Conservation (phyloP, 805 yeast genomes). For the Torulaspora gathmanii region DNA sequence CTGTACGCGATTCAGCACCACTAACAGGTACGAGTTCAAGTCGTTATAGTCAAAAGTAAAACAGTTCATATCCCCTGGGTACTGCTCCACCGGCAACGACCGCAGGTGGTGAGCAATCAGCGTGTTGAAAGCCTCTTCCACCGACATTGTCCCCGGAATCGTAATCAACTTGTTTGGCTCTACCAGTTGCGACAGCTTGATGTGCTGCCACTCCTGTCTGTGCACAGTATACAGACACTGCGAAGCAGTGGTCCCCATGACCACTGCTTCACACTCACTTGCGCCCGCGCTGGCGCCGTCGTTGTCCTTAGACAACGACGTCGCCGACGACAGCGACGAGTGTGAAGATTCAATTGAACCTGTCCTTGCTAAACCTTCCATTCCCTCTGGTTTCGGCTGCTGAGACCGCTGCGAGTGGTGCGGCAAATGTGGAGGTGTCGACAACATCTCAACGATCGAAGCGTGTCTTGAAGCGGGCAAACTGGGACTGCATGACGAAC, state of each 20-base stretch:
- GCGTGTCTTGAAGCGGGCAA: constrained; percentile 45
- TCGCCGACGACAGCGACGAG: constrained; percentile 40
- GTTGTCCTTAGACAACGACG: constrained; percentile 28
- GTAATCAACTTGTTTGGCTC: constrained; percentile 73
- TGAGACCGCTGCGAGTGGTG: constrained; percentile 19
- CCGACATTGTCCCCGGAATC: constrained; percentile 62
- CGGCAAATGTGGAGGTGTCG: constrained; percentile 69
- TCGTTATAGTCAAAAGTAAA: constrained; percentile 90
- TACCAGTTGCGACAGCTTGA: constrained; percentile 65
- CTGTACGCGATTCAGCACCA: constrained; percentile 71
- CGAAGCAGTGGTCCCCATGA: constrained; percentile 19
- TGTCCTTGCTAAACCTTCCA: constrained; percentile 2
- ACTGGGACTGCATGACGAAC: constrained; percentile 5
- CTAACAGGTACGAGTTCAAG: constrained; percentile 75
- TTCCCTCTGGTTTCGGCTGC: constrained; percentile 6
- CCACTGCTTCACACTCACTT: constrained; percentile 8
- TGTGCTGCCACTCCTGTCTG: constrained; percentile 59
- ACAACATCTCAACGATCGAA: constrained; percentile 68
- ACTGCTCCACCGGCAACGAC: constrained; percentile 71
- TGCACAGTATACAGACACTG: constrained; percentile 26
- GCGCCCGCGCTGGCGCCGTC: constrained; percentile 3
- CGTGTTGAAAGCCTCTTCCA: constrained; percentile 83
- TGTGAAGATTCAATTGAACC: constrained; percentile 4
- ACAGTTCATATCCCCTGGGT: constrained; percentile 56
- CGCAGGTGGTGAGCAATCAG: constrained; percentile 70